Evolutionary conservation across 78 protist species (phyloP), one percentile per base, ranked within the genome.

Genomic region (Dictyostelium purpureum): DNA sequence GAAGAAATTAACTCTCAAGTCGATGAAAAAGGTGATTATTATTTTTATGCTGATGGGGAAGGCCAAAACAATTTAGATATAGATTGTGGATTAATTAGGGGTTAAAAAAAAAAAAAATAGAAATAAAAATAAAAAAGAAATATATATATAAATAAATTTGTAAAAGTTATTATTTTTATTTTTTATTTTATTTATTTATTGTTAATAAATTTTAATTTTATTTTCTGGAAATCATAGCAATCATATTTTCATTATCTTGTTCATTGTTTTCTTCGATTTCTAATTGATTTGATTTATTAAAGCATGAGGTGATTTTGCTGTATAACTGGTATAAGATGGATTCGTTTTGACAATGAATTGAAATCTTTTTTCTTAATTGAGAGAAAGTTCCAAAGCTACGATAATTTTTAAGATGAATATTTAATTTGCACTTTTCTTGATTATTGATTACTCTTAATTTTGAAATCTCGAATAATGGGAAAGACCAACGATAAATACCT

Each of bases 401-500:
- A 59, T 54, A 51, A 6, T 43, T 42, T 73, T 83, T 83, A n/a
- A 83, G 52, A 57, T 83, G 69, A 21, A 83, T 83, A 24, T 73
- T 83, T 1, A 83, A 35, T 57, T 83, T 56, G 12, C 51, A 21
- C 40, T 83, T 83, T 26, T 21, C 91, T 0, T 54, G 19, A 2
- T 63, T 67, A 4, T 67, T 52, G 26, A 51, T 47, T 16, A 6
- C 3, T 11, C 88, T 65, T n/a, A 81, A 12, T 51, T 77, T 47
- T 38, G 91, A 71, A 12, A 83, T 83, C 37, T 83, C 91, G 21
- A 81, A 71, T 1, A 83, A 28, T 28, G 91, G 91, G 91, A 83
- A 83, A 4, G 91, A 83, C 91, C 91, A 83, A n/a, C 81, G 59
- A 28, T 83, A 83, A 9, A 26, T 49, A 45, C 81, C 81, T 59